Evolutionary conservation across 306 rosid species (phyloP), one percentile per base, ranked within the genome.

Genomic region (Dicorynia guianensis): DNA sequence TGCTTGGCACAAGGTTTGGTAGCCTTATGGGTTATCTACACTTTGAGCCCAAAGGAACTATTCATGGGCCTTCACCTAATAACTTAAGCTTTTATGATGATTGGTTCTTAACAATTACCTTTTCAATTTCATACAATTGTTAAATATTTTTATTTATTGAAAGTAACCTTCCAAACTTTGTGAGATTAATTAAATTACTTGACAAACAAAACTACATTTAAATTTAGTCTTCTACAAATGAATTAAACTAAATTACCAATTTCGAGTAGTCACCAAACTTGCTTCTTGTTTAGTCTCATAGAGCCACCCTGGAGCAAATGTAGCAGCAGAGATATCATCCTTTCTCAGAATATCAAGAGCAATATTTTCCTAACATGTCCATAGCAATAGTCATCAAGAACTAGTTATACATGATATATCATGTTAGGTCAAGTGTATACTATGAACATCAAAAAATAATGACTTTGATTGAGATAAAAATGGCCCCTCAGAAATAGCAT

Each of bases 241-340:
- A 8, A 58, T 36, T 59, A 48, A 71, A 64, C 73, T 63, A 66
- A 53, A 66, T 81, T 81, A 94, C 98, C 83, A 86, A 71, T 88
- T 95, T 69, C 92, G 90, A 57, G 97, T 91, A 64, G 89, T 89
- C 86, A 80, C 90, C 78, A 92, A 95, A 86, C 87, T 81, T 13
- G 97, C 95, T 11, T 79, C 79, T 83, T 95, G 97, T 42, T 90
- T 74, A 63, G 88, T 88, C 86, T 92, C 87, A 64, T 95, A 90
- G 77, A 92, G 82, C 98, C 97, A 95, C 62, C 93, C 97, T 40
- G 97, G 98, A 78, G 97, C 98, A 87, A 95, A 95, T 80, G 92
- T 68, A 77, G 98, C 96, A 52, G 96, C 91, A 25, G 98, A 95
- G 44, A 90, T 81, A 59, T 80, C 93, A 17, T 82, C 80, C 82